A percentile compares a stretch with the other conserved stretches of the same genome.
These are phyloP conservation scores for Adansonia madagascariensis DNA, from an alignment of 441 rosid genomes.

Conservation along the genomic window DNA sequence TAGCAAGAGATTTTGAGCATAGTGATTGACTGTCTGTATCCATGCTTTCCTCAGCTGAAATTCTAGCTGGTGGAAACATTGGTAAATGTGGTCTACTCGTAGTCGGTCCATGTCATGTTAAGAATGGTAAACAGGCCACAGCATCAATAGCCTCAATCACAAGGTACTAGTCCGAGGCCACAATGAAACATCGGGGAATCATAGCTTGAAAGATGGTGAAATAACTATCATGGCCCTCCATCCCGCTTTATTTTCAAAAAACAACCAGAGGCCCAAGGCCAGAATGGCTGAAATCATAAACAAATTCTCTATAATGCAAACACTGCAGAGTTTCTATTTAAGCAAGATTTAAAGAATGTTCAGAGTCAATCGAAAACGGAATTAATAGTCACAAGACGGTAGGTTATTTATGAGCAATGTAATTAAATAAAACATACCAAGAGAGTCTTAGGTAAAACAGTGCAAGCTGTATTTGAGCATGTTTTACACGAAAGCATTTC, in stretches of 20 bases:
- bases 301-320: neutral
- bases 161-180: neutral
- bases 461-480: neutral
- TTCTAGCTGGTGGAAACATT: neutral
- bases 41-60: slow-evolving; percentile 6
- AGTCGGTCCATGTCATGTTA: neutral
- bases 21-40: neutral
- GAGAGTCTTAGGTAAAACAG: neutral
- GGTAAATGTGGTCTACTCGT: neutral
- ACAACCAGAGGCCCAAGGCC: neutral
- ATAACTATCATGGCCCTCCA: slow-evolving; percentile 19
- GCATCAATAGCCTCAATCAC: neutral
- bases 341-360: neutral
- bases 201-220: slow-evolving; percentile 27
- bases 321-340: neutral
- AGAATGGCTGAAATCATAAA: neutral
- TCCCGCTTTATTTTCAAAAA: neutral
- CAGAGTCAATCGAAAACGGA: neutral
- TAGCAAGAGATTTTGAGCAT: neutral
- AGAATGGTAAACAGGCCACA: neutral
- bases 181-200: neutral
- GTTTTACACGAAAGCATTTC: neutral
- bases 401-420: neutral
- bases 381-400: neutral
- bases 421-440: neutral